These are phyloP conservation scores for Digitaria exilis DNA, from an alignment of 202 grass and related monocot genomes.

Conservation along the genomic window DNA sequence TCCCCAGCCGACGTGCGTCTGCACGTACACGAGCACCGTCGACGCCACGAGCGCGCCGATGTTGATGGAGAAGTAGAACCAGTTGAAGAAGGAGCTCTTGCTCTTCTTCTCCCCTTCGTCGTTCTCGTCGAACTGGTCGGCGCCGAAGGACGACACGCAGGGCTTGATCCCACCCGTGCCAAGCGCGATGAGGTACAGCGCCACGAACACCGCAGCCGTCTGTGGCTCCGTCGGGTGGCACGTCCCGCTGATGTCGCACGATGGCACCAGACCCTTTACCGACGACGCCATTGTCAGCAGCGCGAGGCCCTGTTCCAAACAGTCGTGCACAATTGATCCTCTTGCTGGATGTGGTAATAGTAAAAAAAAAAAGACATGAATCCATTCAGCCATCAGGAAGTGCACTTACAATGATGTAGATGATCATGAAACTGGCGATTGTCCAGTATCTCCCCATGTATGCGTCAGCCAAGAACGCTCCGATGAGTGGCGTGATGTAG, in stretches of 20 bases:
- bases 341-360: background rate
- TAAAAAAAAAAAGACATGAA: background rate
- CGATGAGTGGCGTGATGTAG: slow-evolving; percentile 80
- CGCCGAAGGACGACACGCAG: slow-evolving; percentile 91
- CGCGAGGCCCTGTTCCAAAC: slow-evolving; percentile 56
- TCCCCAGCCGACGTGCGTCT: slow-evolving; percentile 73
- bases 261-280: slow-evolving; percentile 57
- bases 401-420: slow-evolving; percentile 69
- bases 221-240: slow-evolving; percentile 63
- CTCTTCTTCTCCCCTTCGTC: slow-evolving; percentile 60
- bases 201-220: slow-evolving; percentile 54
- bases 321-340: background rate
- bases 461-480: slow-evolving; percentile 82
- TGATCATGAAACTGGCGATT: slow-evolving; percentile 81
- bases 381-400: background rate
- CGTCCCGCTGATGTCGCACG: slow-evolving; percentile 17
- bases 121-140: slow-evolving; percentile 83
- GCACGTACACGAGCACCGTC: slow-evolving; percentile 61
- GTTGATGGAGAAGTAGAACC: slow-evolving; percentile 77
- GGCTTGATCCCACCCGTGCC: slow-evolving; percentile 94
- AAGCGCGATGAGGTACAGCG: slow-evolving; percentile 76
- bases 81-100: slow-evolving; percentile 99
- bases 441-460: slow-evolving; percentile 81
- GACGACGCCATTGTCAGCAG: slow-evolving; percentile 72
- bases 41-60: slow-evolving; percentile 52